Percentiles rank a stretch among this genome's conserved stretches.
These are phyloP conservation scores for Euphorbia lathyris DNA, from an alignment of 345 rosid genomes.

Conservation along the genomic window DNA sequence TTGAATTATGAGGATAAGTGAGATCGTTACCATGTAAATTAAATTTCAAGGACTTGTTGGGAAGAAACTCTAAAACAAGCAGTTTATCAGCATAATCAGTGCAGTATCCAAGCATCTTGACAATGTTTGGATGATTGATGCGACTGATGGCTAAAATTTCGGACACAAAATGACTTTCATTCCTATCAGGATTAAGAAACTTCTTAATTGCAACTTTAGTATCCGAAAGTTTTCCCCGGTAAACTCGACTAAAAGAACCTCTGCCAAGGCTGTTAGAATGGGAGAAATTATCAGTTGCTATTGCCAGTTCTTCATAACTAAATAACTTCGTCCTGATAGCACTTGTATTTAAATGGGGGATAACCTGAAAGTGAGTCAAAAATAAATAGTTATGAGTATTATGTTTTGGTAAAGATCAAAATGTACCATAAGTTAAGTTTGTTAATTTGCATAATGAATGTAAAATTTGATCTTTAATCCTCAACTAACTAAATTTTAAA, in stretches of 20 bases:
- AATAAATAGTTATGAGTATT: no score
- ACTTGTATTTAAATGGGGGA: not conserved
- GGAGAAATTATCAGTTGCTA: conserved; percentile 18
- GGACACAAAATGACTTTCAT: conserved; percentile 22
- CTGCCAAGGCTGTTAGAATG: conserved; percentile 13
- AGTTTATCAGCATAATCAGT: conserved; percentile 4
- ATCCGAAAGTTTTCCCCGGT: conserved; percentile 16
- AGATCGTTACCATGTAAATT: conserved; percentile 26
- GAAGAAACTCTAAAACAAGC: conserved; percentile 24
- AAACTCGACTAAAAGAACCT: conserved; percentile 23
- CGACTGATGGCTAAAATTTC: conserved; percentile 25
- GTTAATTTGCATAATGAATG: no score
- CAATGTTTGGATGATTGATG: conserved; percentile 24
- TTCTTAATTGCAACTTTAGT: conserved; percentile 23
- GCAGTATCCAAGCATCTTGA: conserved; percentile 21
- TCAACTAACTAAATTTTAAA: no score
- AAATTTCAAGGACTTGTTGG: conserved; percentile 17
- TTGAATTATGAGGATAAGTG: not conserved
- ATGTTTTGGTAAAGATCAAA: no score
- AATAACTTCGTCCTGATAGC: not conserved
- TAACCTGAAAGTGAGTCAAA: not conserved
- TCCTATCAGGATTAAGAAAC: conserved; percentile 13
- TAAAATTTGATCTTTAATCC: no score
- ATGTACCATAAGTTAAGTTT: no score
- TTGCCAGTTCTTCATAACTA: conserved; percentile 10